Conservation (phyloP, 495 filamentous ascomycete genomes). For the Trichoderma parareesei region DNA sequence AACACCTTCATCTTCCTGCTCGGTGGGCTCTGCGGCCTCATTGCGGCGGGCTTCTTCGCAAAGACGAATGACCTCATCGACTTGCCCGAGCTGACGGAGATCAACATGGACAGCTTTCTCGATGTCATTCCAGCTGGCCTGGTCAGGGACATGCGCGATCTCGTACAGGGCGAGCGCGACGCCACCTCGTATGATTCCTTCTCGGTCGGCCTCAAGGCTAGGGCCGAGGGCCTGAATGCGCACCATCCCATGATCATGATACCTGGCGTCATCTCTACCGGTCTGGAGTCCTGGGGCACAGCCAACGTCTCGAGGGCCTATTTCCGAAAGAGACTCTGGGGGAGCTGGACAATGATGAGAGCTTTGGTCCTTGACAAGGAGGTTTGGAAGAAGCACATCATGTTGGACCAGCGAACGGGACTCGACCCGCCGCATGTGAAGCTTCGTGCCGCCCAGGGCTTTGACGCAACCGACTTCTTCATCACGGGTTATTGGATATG, state of each 20-base stretch:
- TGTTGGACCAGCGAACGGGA: slow-evolving; percentile 87
- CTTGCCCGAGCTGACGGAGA: slow-evolving; percentile 66
- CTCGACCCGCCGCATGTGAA: slow-evolving; percentile 91
- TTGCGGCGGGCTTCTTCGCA: slow-evolving; percentile 76
- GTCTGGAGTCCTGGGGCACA: slow-evolving; percentile 94
- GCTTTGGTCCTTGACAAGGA: slow-evolving; percentile 89
- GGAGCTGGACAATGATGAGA: slow-evolving; percentile 97
- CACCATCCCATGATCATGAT: slow-evolving; percentile 93
- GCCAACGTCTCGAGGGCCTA: slow-evolving; percentile 72
- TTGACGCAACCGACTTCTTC: slow-evolving; percentile 97
- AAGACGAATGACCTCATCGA: slow-evolving; percentile 76
- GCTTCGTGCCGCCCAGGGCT: slow-evolving; percentile 88
- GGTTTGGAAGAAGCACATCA: slow-evolving; percentile 90
- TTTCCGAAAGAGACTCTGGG: slow-evolving; percentile 90
- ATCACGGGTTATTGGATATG: slow-evolving; percentile 93
- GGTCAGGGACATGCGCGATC: slow-evolving; percentile 70
- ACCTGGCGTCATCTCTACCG: slow-evolving; percentile 94
- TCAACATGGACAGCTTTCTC: slow-evolving; percentile 75
- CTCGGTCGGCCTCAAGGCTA: slow-evolving; percentile 72
- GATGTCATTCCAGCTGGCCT: slow-evolving; percentile 79
- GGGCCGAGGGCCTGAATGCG: slow-evolving; percentile 72
- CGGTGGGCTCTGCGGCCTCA: slow-evolving; percentile 75
- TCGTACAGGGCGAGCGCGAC: slow-evolving; percentile 78
- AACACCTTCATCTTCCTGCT: slow-evolving; percentile 73
- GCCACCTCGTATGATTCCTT: slow-evolving; percentile 86